A percentile compares a stretch with the other conserved stretches of the same genome.
Conservation (phyloP, 1,284 basidiomycete species). For the Trametes sp. region DNA sequence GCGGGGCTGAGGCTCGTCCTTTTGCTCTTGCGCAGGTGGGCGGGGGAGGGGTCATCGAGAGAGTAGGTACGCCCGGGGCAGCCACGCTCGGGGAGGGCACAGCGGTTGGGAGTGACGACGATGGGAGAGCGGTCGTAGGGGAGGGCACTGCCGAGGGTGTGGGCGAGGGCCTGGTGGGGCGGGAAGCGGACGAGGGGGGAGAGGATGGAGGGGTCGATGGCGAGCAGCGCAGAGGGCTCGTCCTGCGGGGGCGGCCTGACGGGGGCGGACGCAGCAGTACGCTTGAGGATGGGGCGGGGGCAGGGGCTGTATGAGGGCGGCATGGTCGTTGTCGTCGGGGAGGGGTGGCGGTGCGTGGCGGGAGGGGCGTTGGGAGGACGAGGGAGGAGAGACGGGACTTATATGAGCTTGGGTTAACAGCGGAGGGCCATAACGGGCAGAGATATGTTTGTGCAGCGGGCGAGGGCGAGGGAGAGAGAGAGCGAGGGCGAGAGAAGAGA, state of each 20-base stretch:
- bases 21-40: conserved; percentile 18
- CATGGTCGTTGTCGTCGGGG: conserved; percentile 28
- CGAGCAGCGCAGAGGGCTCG: conserved; percentile 35
- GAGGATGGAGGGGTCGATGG: conserved; percentile 37
- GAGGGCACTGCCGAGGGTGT: conserved; percentile 59
- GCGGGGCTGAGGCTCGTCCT: conserved; percentile 27
- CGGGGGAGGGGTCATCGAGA: conserved; percentile 45
- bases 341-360: neutral
- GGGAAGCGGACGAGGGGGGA: conserved; percentile 45
- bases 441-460: conserved; percentile 9
- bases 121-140: conserved; percentile 82
- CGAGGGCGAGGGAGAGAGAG: conserved; percentile 3
- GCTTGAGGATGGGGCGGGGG: conserved; percentile 54
- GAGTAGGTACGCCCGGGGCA: conserved; percentile 73
- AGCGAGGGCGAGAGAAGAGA: conserved; percentile 8
- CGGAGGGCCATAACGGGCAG: conserved; percentile 20
- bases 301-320: conserved; percentile 40
- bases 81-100: conserved; percentile 73
- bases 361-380: neutral
- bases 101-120: conserved; percentile 67
- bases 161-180: conserved; percentile 60
- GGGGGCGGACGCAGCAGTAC: conserved; percentile 31
- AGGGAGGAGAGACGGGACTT: neutral
- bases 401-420: conserved; percentile 18
- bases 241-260: conserved; percentile 30